These are phyloP conservation scores for Spiromastix sp. DNA, from an alignment of 2,329 filamentous ascomycete species.

Conservation along the genomic window DNA sequence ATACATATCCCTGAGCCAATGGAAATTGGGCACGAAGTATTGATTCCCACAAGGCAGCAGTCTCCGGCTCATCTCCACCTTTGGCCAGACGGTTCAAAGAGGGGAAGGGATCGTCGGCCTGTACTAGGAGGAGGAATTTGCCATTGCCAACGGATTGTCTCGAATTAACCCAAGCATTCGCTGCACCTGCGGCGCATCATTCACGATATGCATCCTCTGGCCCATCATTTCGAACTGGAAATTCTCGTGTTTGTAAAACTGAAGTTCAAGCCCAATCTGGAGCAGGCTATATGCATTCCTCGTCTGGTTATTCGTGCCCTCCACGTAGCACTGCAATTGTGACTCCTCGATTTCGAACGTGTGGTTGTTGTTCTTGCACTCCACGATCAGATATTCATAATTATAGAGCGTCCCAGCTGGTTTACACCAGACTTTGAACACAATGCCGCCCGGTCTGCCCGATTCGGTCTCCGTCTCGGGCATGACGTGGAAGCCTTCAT, in stretches of 20 bases:
- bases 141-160: conserved; percentile 9
- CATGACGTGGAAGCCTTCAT: conserved; percentile 9
- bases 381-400: conserved; percentile 10
- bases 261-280: conserved; percentile 9
- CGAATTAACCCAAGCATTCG: conserved; percentile 8
- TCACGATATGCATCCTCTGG: conserved; percentile 10
- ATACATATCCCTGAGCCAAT: too few species aligned
- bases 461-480: conserved; percentile 4
- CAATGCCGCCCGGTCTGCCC: conserved; percentile 1
- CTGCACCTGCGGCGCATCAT: conserved; percentile 9
- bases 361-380: conserved; percentile 8
- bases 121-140: too few species aligned
- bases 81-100: too few species aligned
- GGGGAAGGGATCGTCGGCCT: too few species aligned
- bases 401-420: conserved; percentile 1
- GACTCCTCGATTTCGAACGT: conserved; percentile 5
- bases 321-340: conserved; percentile 6
- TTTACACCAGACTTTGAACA: conserved; percentile 4
- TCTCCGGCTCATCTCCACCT: too few species aligned
- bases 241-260: conserved; percentile 11
- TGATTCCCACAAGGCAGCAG: too few species aligned
- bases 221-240: conserved; percentile 7
- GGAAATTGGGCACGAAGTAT: too few species aligned
- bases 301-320: conserved; percentile 5
- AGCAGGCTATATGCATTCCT: conserved; percentile 11